A percentile compares a stretch with the other conserved stretches of the same genome.
These are phyloP conservation scores for Neonectria sp. DNA, from an alignment of 2,329 filamentous ascomycete species.

Conservation along the genomic window DNA sequence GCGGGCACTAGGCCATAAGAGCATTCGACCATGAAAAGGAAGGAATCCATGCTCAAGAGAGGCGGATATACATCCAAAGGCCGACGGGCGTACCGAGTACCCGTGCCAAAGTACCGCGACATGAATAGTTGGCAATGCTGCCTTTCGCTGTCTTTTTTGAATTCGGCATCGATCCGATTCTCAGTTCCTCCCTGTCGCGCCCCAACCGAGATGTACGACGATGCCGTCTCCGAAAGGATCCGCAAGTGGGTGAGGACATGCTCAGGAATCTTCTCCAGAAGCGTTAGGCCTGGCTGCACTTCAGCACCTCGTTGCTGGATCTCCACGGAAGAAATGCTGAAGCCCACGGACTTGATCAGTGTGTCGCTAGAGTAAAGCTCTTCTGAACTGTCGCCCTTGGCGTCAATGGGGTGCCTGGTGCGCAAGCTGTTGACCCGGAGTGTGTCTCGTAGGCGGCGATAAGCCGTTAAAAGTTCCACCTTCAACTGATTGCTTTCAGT, in stretches of 20 bases:
- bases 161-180: slow-evolving; percentile 76
- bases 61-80: slow-evolving; percentile 67
- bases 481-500: slow-evolving; percentile 52
- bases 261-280: slow-evolving; percentile 88
- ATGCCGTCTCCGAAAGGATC: slow-evolving; percentile 88
- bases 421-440: slow-evolving; percentile 69
- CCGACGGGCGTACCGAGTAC: slow-evolving; percentile 56
- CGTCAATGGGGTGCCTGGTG: slow-evolving; percentile 54
- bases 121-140: slow-evolving; percentile 85
- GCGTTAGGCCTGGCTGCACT: slow-evolving; percentile 78
- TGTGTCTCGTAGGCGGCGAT: slow-evolving; percentile 73
- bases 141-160: slow-evolving; percentile 75
- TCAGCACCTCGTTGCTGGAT: slow-evolving; percentile 92
- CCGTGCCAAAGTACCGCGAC: slow-evolving; percentile 65
- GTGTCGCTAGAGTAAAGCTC: slow-evolving; percentile 71
- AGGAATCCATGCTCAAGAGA: slow-evolving; percentile 79
- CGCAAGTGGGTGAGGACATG: slow-evolving; percentile 89
- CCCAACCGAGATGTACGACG: slow-evolving; percentile 86
- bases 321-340: slow-evolving; percentile 89
- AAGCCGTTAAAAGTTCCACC: slow-evolving; percentile 72
- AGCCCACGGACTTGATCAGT: slow-evolving; percentile 79
- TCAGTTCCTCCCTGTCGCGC: slow-evolving; percentile 73
- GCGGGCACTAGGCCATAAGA: slow-evolving; percentile 79
- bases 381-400: slow-evolving; percentile 52
- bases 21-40: slow-evolving; percentile 86